Percentiles rank a stretch among this genome's conserved stretches.
phyloP scores from a whole-genome alignment of 148 eudicot species.

The Amaranthus palmeri region DNA sequence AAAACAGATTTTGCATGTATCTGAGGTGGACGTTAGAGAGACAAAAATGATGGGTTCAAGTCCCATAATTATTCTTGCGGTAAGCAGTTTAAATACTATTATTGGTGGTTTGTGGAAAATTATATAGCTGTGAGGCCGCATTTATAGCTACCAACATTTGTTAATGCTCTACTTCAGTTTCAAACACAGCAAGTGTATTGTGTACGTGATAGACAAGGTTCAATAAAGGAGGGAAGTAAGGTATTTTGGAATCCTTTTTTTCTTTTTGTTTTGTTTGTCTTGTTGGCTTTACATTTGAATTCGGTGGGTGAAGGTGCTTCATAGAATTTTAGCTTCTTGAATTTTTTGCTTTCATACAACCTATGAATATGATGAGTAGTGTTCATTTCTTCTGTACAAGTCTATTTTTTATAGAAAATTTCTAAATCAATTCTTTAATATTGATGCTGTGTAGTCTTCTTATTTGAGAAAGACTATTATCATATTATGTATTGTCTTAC shows the following conservation, averaged over 20 bases:
- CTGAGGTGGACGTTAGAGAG: conserved; percentile 79
- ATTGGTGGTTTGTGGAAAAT: neutral
- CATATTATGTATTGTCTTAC: no score
- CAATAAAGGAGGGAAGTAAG: conserved; percentile 76
- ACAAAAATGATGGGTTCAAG: conserved; percentile 93
- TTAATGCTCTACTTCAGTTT: conserved; percentile 50
- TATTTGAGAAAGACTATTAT: no score
- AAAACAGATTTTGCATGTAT: conserved; percentile 79
- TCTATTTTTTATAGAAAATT: no score
- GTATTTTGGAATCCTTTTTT: conserved; percentile 32
- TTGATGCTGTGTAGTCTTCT: no score
- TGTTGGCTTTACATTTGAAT: no score
- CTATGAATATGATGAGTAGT: no score
- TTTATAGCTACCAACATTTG: conserved; percentile 14
- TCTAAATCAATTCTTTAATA: no score
- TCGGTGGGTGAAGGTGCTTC: no score
- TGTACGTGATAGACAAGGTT: conserved; percentile 69
- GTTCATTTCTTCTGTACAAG: no score
- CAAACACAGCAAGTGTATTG: conserved; percentile 89
- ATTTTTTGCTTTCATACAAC: no score
- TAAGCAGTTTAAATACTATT: conserved; percentile 27
- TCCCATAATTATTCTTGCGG: conserved; percentile 72
- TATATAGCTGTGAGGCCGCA: neutral
- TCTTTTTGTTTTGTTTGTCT: neutral
- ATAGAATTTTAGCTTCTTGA: no score